Conservation (phyloP, 129 eudicot genomes). For the Pulicaria dysenterica region DNA sequence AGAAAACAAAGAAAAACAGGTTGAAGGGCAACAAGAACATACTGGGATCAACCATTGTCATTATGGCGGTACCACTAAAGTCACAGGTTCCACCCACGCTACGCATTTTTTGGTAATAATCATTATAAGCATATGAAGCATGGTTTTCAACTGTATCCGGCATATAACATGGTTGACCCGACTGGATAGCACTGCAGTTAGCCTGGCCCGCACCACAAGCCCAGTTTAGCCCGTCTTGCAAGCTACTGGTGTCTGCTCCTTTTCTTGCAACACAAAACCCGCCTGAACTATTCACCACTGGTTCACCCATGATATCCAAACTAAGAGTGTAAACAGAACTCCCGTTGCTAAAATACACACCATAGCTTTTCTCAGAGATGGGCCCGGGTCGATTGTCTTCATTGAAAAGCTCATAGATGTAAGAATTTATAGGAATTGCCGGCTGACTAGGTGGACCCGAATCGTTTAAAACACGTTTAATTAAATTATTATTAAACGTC, state of each 20-base stretch:
- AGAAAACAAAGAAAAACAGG: not conserved
- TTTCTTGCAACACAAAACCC: slow-evolving; percentile 64
- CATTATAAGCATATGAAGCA: slow-evolving; percentile 87
- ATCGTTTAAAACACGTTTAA: slow-evolving; percentile 56
- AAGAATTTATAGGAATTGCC: slow-evolving; percentile 57
- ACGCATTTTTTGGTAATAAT: slow-evolving; percentile 78
- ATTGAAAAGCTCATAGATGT: slow-evolving; percentile 76
- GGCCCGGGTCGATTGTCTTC: slow-evolving; percentile 76
- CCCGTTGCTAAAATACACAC: slow-evolving; percentile 67
- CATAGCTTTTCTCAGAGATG: slow-evolving; percentile 69
- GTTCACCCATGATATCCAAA: slow-evolving; percentile 32
- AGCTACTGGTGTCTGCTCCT: slow-evolving; percentile 53
- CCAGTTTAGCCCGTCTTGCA: slow-evolving; percentile 73
- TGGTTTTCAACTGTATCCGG: slow-evolving; percentile 76
- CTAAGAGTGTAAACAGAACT: slow-evolving; percentile 61
- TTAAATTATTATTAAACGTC: slow-evolving; percentile 58
- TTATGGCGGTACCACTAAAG: slow-evolving; percentile 74
- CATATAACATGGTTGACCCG: slow-evolving; percentile 69
- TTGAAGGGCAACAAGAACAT: slow-evolving; percentile 28
- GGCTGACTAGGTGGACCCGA: slow-evolving; percentile 85
- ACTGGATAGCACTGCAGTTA: slow-evolving; percentile 71
- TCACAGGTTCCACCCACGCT: slow-evolving; percentile 81
- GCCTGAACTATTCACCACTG: slow-evolving; percentile 48
- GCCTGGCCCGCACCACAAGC: slow-evolving; percentile 90
- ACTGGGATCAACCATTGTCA: slow-evolving; percentile 73